Base-by-base conservation (phyloP, 208 protist genomes). In the Leishmania amazonensis region DNA sequence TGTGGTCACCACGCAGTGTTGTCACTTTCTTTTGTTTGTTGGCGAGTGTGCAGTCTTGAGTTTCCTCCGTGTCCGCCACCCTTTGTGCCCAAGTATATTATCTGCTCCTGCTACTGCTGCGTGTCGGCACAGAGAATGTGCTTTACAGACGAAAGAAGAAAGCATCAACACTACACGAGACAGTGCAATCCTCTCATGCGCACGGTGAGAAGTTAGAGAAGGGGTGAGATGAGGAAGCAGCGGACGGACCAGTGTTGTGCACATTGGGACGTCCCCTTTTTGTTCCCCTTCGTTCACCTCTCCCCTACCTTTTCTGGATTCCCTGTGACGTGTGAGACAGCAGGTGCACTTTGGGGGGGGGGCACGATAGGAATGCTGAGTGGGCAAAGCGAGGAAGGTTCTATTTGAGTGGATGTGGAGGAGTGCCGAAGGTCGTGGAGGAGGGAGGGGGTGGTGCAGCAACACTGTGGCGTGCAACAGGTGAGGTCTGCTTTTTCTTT, bases 91-190 rank as follows among this genome's bases (percentile, higher is more conserved):
- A 31, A 11, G 19, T n/a, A 15, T 31, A 54, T 24, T 28, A 35
- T 51, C 70, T 74, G 45, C 28, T 74, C 24, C 70, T 74, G 70
- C 3, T 35, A 31, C 70, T 74, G 42, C 70, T 74, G 70, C 13
- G 17, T 74, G 28, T 5, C 53, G 21, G 51, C 73, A 64, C 38
- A n/a, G 70, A 11, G 68, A 35, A 15, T 54, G 38, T 49, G 40
- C 31, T 38, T 54, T 40, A 24, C 67, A 72, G 19, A 72, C 1
- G 3, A 21, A 47, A 49, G 24, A 74, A 38, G 8, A 53, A 74
- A 51, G 1, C 2, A 45, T 13, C 19, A 51, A 51, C 21, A 21
- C 19, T 11, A 35, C 42, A 53, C 24, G 67, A 11, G 17, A 38
- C 28, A 53, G 28, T 17, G 70, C 28, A 3, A 47, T 24, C 45